A percentile compares a stretch with the other conserved stretches of the same genome.
Conservation (phyloP, 2,329 filamentous ascomycete genomes). For the Fusarium sp. region DNA sequence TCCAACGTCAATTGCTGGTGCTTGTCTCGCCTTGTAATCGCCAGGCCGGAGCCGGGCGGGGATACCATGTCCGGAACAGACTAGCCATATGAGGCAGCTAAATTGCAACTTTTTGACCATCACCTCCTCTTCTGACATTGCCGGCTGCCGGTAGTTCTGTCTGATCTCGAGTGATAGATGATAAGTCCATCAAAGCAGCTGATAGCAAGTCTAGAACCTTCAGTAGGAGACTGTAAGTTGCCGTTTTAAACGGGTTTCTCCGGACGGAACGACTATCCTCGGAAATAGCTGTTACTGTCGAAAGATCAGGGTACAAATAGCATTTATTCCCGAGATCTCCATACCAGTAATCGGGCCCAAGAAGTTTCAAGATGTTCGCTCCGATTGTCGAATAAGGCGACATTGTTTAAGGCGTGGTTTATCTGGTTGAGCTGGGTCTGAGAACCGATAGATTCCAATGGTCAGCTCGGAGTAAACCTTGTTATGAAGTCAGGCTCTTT, state of each 20-base stretch:
- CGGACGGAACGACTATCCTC: no score
- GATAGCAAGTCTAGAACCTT: background rate
- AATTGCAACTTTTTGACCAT: constrained; percentile 40
- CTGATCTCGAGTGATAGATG: constrained; percentile 13
- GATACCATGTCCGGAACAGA: background rate
- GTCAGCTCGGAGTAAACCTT: background rate
- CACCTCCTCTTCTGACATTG: constrained; percentile 16
- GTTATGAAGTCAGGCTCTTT: background rate
- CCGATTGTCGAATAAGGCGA: background rate
- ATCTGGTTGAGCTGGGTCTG: no score
- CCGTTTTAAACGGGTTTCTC: background rate
- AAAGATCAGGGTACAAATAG: background rate
- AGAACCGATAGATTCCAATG: background rate
- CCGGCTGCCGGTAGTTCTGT: constrained; percentile 23
- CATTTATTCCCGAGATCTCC: background rate
- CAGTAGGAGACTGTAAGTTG: background rate
- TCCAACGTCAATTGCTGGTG: constrained; percentile 1
- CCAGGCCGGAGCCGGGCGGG: constrained; percentile 30
- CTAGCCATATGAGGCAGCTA: constrained; percentile 50
- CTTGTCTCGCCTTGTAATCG: constrained; percentile 19
- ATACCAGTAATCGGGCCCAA: background rate
- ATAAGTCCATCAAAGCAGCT: background rate
- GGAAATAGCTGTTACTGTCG: background rate
- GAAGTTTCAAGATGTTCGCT: no score
- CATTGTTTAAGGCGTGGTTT: fast-evolving